A percentile compares a stretch with the other conserved stretches of the same genome.
Evolutionary conservation across 805 yeast species (phyloP).

Genomic region (Wickerhamiella azyma): DNA sequence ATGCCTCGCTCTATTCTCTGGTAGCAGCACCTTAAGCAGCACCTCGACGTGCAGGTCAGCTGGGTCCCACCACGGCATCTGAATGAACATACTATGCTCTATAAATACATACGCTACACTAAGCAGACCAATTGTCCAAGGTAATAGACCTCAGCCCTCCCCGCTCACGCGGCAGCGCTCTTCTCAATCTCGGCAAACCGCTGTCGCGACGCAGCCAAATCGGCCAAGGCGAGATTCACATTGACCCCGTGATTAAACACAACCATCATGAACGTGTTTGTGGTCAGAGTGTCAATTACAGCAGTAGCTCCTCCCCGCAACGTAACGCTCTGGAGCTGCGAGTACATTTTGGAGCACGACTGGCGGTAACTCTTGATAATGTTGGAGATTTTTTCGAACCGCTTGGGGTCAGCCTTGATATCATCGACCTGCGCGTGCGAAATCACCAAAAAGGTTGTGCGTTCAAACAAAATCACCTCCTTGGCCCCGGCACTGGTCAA

Average conservation of each 20-base stretch:
- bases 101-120: conserved; percentile 1
- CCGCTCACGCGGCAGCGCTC: not conserved
- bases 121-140: too few species aligned
- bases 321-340: conserved; percentile 66
- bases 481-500: conserved; percentile 67
- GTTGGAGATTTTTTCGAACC: conserved; percentile 88
- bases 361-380: conserved; percentile 91
- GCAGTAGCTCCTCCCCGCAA: conserved; percentile 41
- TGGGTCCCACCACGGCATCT: too few species aligned
- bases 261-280: conserved; percentile 33
- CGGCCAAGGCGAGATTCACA: conserved; percentile 16
- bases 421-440: conserved; percentile 30
- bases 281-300: conserved; percentile 30
- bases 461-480: conserved; percentile 83
- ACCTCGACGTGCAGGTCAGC: too few species aligned
- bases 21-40: too few species aligned
- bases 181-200: conserved; percentile 29
- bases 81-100: conserved; percentile 10
- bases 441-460: conserved; percentile 77
- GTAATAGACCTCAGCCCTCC: too few species aligned
- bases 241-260: conserved; percentile 23
- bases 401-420: conserved; percentile 58
- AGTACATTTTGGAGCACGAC: conserved; percentile 72
- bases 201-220: conserved; percentile 27
- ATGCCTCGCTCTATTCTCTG: too few species aligned